Evolutionary conservation across 2,329 filamentous ascomycete genomes (phyloP).

Genomic region (Epichloe aotearoae): DNA sequence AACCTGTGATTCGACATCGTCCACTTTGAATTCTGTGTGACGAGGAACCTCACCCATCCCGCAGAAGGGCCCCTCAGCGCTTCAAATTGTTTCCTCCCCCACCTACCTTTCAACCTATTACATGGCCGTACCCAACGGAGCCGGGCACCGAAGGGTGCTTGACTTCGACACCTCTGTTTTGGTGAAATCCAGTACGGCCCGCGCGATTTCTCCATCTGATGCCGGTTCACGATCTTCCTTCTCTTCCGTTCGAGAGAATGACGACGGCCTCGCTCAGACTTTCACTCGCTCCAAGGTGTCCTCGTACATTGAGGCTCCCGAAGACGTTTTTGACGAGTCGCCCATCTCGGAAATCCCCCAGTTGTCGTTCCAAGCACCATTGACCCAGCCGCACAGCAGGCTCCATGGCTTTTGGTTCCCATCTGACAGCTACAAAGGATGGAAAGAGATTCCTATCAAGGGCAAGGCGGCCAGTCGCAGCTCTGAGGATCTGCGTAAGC

Average conservation of each 20-base stretch:
- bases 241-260: conserved; percentile 48
- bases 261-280: conserved; percentile 44
- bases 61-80: not conserved
- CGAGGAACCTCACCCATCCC: not conserved
- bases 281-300: conserved; percentile 52
- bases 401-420: conserved; percentile 47
- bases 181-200: conserved; percentile 24
- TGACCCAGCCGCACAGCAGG: conserved; percentile 41
- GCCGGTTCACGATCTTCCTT: conserved; percentile 40
- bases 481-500: conserved; percentile 43
- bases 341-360: conserved; percentile 28
- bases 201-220: conserved; percentile 24
- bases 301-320: conserved; percentile 36
- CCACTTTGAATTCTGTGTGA: not conserved
- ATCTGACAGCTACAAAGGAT: conserved; percentile 44
- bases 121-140: conserved; percentile 16
- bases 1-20: not conserved
- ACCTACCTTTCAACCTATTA: conserved; percentile 5
- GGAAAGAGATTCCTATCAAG: conserved; percentile 48
- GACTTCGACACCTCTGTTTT: conserved; percentile 22
- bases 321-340: conserved; percentile 39
- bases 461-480: conserved; percentile 48
- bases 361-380: conserved; percentile 35
- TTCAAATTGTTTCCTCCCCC: not conserved
- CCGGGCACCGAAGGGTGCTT: conserved; percentile 16